Conservation (phyloP, 2,329 filamentous ascomycete species). For the Passalora sequoiae region DNA sequence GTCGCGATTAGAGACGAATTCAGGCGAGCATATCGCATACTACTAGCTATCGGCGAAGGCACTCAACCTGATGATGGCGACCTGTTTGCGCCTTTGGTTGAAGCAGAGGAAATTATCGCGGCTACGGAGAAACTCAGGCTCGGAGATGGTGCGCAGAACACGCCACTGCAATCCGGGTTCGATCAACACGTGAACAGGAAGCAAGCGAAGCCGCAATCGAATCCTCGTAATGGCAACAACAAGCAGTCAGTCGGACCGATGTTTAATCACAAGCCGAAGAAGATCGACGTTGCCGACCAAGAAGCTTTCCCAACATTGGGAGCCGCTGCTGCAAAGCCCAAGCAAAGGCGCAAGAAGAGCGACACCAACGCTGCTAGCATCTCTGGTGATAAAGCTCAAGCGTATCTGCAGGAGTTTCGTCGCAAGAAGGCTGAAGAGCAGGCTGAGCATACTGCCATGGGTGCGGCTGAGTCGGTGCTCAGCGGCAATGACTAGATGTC, state of each 20-base stretch:
- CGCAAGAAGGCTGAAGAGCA: slow-evolving; percentile 27
- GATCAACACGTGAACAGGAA: background rate
- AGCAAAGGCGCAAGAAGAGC: slow-evolving; percentile 17
- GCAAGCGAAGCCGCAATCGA: background rate
- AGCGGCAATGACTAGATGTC: slow-evolving; percentile 21
- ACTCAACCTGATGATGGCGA: slow-evolving; percentile 11
- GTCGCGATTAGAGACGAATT: slow-evolving; percentile 81
- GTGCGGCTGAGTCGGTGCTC: slow-evolving; percentile 26
- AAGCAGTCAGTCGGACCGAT: slow-evolving; percentile 3
- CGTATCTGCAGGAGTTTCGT: slow-evolving; percentile 25
- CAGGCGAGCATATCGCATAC: slow-evolving; percentile 69
- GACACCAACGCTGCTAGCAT: slow-evolving; percentile 19
- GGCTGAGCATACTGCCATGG: slow-evolving; percentile 25
- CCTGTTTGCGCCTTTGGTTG: slow-evolving; percentile 15
- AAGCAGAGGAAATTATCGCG: slow-evolving; percentile 9
- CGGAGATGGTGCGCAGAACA: background rate
- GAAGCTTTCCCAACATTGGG: slow-evolving; percentile 28
- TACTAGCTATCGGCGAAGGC: slow-evolving; percentile 49
- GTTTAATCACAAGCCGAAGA: slow-evolving; percentile 3
- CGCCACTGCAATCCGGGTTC: background rate
- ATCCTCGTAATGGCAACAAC: slow-evolving; percentile 2
- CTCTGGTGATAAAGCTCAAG: slow-evolving; percentile 24
- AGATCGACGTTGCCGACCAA: slow-evolving; percentile 21
- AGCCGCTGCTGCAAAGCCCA: slow-evolving; percentile 8
- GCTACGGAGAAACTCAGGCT: slow-evolving; percentile 7